Evolutionary conservation across 2,329 filamentous ascomycete genomes (phyloP), one percentile per base, ranked within the genome.

Genomic region (Colletotrichum sidae): DNA sequence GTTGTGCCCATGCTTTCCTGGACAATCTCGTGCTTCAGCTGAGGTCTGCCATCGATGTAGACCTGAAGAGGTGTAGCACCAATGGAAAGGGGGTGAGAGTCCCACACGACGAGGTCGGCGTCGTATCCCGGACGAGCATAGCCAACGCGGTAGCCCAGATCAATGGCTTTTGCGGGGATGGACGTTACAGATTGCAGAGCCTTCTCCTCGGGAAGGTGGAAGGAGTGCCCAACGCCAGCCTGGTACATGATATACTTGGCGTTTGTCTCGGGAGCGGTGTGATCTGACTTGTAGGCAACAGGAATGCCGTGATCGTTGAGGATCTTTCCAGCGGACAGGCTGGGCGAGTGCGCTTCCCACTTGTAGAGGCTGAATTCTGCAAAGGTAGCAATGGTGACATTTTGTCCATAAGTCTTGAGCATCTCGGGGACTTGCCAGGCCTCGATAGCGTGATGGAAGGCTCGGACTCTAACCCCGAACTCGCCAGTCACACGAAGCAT

Each of bases 101-200:
- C 78, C 82, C 82, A 84, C 5, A 84, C 74, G 5, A 83, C 83
- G 37, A 85, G 69, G 61, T 85, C 83, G 12, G 82, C 83, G 69
- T 85, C 83, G 61, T 82, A 84, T 4, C 82, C 81, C 4, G 78
- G 69, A 12, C 76, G 76, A 8, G 74, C 73, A 62, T 79, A 83
- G 3, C 83, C 83, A 3, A 84, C 75, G 2, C 82, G 77, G 62
- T 81, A 73, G 49, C 77, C 77, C 34, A 81, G 73, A 39, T 80
- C 77, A 2, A 83, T 70, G 3, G 80, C 78, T 10, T 73, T 76
- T 5, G 82, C 82, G 4, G 82, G 82, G 2, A 82, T 73, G 4
- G 80, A 82, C 0, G 81, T 84, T 6, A 84, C 77, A 4, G 80
- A 76, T 55, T 79, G 76, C 12, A 83, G 65, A 15, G 81, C 79